A percentile compares a stretch with the other conserved stretches of the same genome.
phyloP scores from a whole-genome alignment of 345 rosid species.

The Garcia nutans region DNA sequence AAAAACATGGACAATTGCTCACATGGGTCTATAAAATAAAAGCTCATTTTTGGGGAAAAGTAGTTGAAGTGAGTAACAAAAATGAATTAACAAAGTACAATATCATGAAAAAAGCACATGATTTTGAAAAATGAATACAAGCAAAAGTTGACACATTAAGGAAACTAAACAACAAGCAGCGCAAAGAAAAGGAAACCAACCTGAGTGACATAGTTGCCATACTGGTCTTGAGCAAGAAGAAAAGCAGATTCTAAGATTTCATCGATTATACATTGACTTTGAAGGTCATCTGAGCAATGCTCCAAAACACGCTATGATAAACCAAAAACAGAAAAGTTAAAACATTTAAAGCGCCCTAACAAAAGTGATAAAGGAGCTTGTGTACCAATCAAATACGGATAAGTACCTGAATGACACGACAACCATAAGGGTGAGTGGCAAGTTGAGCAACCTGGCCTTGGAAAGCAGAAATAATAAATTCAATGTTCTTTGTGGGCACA shows the following conservation, averaged over 20 bases:
- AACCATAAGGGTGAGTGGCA: constrained; percentile 95
- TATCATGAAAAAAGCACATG: background rate
- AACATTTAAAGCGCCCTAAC: background rate
- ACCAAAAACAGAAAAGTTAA: constrained; percentile 17
- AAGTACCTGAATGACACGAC: constrained; percentile 92
- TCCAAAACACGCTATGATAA: constrained; percentile 81
- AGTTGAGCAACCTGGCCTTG: constrained; percentile 79
- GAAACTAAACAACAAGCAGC: background rate
- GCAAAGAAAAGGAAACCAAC: constrained; percentile 31
- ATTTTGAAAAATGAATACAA: background rate
- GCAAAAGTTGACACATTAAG: background rate
- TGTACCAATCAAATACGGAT: constrained; percentile 9
- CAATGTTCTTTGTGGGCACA: constrained; percentile 70
- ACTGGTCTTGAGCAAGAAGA: constrained; percentile 90
- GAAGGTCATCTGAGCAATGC: constrained; percentile 76
- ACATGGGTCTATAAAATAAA: background rate
- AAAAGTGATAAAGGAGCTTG: background rate
- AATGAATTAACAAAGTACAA: background rate
- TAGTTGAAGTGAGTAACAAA: background rate
- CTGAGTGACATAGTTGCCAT: constrained; percentile 99
- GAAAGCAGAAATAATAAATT: constrained; percentile 79
- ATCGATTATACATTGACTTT: constrained; percentile 76
- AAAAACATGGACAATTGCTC: too few species aligned
- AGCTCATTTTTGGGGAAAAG: background rate
- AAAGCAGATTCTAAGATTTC: constrained; percentile 83